A percentile compares a stretch with the other conserved stretches of the same genome.
These are phyloP conservation scores for Cercospora canescens DNA, from an alignment of 2,329 filamentous ascomycete genomes.

Conservation along the genomic window DNA sequence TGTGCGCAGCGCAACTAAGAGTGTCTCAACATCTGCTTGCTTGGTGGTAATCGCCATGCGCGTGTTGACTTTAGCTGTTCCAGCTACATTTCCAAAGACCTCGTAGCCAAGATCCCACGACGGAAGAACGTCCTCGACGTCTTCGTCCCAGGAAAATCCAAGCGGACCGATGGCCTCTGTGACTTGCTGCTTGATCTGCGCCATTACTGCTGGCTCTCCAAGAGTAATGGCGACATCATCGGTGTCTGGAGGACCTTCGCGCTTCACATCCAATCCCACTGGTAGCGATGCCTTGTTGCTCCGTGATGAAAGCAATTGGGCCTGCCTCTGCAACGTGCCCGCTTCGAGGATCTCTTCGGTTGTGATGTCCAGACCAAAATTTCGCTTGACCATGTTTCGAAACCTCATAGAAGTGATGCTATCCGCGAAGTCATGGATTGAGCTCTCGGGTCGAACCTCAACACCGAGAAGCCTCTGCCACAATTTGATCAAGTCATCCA, in stretches of 20 bases:
- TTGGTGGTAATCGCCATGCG: slow-evolving; percentile 10
- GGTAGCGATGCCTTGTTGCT: neutral
- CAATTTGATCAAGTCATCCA: neutral
- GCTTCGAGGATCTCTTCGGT: slow-evolving; percentile 6
- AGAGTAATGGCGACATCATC: slow-evolving; percentile 6
- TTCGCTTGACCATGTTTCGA: slow-evolving; percentile 8
- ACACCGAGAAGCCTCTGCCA: slow-evolving; percentile 1
- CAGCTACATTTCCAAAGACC: slow-evolving; percentile 10
- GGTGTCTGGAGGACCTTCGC: neutral
- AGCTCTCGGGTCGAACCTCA: neutral
- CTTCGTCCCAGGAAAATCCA: slow-evolving; percentile 9
- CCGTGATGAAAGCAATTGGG: neutral
- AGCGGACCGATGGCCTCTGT: slow-evolving; percentile 1
- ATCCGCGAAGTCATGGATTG: slow-evolving; percentile 13
- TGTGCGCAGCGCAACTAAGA: neutral
- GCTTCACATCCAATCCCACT: neutral
- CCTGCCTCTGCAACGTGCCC: slow-evolving; percentile 5
- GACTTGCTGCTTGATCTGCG: slow-evolving; percentile 6
- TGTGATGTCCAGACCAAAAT: neutral
- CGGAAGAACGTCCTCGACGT: slow-evolving; percentile 10
- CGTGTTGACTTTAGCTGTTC: slow-evolving; percentile 5
- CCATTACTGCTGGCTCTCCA: neutral
- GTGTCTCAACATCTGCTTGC: neutral
- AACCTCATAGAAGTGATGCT: slow-evolving; percentile 14
- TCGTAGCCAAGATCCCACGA: slow-evolving; percentile 9